These are phyloP conservation scores for Rhizomucor pusillus DNA, from an alignment of 371 early-diverging fungal species.

Conservation along the genomic window DNA sequence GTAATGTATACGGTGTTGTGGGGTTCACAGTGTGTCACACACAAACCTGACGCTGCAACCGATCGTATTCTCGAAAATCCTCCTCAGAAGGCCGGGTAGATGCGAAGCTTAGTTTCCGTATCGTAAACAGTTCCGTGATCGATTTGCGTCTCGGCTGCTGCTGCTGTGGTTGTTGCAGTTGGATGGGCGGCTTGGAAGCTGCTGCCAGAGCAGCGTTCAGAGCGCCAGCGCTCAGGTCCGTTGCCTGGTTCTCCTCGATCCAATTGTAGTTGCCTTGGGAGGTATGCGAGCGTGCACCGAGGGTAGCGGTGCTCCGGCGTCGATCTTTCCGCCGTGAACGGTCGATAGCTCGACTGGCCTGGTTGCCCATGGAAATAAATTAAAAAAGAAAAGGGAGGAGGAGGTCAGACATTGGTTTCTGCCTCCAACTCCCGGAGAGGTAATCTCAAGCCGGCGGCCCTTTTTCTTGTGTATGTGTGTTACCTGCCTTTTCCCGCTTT, in stretches of 20 bases:
- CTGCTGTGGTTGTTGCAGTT: constrained; percentile 6
- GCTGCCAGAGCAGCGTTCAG: constrained; percentile 21
- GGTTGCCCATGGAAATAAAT: constrained; percentile 34
- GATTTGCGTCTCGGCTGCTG: constrained; percentile 37
- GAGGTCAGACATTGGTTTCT: constrained; percentile 2
- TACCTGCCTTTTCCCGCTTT: too few species aligned
- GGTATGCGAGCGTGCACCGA: constrained; percentile 25
- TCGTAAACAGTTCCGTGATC: constrained; percentile 44
- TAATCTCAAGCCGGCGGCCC: too few species aligned
- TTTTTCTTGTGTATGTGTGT: too few species aligned
- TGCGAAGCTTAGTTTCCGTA: constrained; percentile 34
- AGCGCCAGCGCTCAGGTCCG: constrained; percentile 18
- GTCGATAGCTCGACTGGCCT: constrained; percentile 35
- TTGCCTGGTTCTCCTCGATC: constrained; percentile 37
- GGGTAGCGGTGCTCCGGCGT: constrained; percentile 35
- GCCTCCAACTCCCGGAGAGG: too few species aligned
- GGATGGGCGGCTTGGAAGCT: constrained; percentile 6
- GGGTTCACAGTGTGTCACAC: background rate
- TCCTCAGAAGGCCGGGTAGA: constrained; percentile 23
- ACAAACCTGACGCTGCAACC: constrained; percentile 40
- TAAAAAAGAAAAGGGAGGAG: constrained; percentile 6
- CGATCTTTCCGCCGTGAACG: constrained; percentile 27
- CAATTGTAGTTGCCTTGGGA: constrained; percentile 41
- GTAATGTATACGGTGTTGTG: too few species aligned
- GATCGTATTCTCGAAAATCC: constrained; percentile 42